Evolutionary conservation across 1,139 yeast species (phyloP).

Genomic region (Citeromyces siamensis): DNA sequence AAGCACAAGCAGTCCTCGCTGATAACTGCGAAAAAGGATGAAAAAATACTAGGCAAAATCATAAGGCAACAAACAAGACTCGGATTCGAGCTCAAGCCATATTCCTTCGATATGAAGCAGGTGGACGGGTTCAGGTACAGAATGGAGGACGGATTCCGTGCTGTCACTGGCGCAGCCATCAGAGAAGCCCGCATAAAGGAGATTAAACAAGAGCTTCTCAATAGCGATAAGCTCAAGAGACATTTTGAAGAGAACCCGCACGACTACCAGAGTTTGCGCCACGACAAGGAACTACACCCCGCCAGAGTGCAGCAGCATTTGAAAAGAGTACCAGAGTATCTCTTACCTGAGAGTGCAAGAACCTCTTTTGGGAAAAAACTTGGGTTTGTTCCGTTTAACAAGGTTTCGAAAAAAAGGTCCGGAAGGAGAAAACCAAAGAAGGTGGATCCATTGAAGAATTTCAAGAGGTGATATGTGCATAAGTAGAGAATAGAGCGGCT

Average conservation of each 20-base stretch:
- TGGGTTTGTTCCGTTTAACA: slow-evolving; percentile 73
- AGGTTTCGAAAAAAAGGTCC: slow-evolving; percentile 29
- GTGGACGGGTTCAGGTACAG: slow-evolving; percentile 95
- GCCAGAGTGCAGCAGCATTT: slow-evolving; percentile 75
- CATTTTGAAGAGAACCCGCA: slow-evolving; percentile 98
- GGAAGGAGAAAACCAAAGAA: slow-evolving; percentile 24
- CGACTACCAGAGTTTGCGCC: slow-evolving; percentile 79
- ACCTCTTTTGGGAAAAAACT: slow-evolving; percentile 37
- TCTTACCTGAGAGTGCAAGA: slow-evolving; percentile 75
- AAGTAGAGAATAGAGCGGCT: too few species aligned
- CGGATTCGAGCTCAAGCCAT: slow-evolving; percentile 65
- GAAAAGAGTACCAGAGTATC: slow-evolving; percentile 86
- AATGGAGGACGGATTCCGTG: slow-evolving; percentile 94
- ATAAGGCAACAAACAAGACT: slow-evolving; percentile 63
- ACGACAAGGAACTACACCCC: slow-evolving; percentile 81
- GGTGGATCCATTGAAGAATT: slow-evolving; percentile 63
- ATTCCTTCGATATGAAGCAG: slow-evolving; percentile 84
- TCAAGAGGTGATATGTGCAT: slow-evolving; percentile 34
- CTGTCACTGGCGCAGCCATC: slow-evolving; percentile 80
- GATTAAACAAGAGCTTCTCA: slow-evolving; percentile 73
- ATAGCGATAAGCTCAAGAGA: slow-evolving; percentile 83
- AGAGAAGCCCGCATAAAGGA: slow-evolving; percentile 93
- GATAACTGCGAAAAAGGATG: slow-evolving; percentile 68
- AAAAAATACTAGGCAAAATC: slow-evolving; percentile 68
- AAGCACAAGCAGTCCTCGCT: slow-evolving; percentile 77